phyloP scores from a whole-genome alignment of 2,329 filamentous ascomycete genomes.

The Grosmannia serpens region DNA sequence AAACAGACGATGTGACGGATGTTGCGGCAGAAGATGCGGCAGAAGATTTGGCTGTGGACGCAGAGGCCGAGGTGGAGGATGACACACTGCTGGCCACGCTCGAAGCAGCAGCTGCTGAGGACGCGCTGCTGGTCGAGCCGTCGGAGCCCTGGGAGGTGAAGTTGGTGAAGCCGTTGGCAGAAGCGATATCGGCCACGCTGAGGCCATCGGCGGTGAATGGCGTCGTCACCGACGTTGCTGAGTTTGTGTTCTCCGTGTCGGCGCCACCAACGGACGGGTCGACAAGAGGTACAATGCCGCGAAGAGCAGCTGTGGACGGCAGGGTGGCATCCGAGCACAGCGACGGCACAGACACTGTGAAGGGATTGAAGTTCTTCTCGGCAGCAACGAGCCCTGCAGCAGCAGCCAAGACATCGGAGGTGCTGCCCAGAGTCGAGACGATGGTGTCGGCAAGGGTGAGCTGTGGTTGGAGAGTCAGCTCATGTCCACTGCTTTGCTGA shows the following conservation, averaged over 20 bases:
- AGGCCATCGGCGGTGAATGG: conserved; percentile 49
- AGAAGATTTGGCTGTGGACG: background rate
- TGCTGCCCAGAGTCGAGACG: conserved; percentile 46
- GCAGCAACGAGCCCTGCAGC: conserved; percentile 25
- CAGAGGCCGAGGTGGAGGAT: conserved; percentile 7
- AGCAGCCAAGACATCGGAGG: conserved; percentile 45
- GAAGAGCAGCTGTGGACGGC: conserved; percentile 46
- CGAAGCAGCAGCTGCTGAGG: conserved; percentile 19
- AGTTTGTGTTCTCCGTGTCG: conserved; percentile 48
- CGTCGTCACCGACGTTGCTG: conserved; percentile 33
- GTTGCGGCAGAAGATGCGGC: background rate
- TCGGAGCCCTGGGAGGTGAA: conserved; percentile 33
- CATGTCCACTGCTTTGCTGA: background rate
- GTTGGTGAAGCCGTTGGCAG: conserved; percentile 49
- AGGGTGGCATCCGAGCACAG: conserved; percentile 54
- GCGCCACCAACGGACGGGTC: conserved; percentile 50
- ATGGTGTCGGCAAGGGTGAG: conserved; percentile 55
- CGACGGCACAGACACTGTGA: conserved; percentile 43
- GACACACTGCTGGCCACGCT: conserved; percentile 12
- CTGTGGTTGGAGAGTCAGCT: conserved; percentile 18
- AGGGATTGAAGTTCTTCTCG: conserved; percentile 29
- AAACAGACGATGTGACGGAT: background rate
- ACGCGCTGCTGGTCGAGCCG: conserved; percentile 22
- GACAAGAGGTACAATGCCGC: conserved; percentile 56
- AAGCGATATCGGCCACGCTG: conserved; percentile 53